These are phyloP conservation scores for Ascochyta koolunga DNA, from an alignment of 2,329 filamentous ascomycete species.

Conservation along the genomic window DNA sequence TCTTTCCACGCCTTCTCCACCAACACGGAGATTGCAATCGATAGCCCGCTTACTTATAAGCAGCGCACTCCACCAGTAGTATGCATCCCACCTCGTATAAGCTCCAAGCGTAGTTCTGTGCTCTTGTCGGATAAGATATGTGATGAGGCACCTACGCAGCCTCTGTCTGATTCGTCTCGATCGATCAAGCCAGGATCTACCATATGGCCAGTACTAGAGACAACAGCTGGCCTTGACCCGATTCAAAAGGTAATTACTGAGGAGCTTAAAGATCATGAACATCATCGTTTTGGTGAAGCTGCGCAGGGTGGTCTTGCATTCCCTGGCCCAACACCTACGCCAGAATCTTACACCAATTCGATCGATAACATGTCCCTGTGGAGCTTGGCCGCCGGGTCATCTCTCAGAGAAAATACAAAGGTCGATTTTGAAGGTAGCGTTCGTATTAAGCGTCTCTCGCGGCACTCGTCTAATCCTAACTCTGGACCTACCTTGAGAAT, in stretches of 20 bases:
- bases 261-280: not conserved
- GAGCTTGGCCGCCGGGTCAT: constrained; percentile 12
- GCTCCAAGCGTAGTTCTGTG: constrained; percentile 26
- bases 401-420: constrained; percentile 10
- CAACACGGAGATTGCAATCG: constrained; percentile 4
- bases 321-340: not conserved
- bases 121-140: not conserved
- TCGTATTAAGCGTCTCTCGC: constrained; percentile 30
- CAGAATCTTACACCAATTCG: constrained; percentile 1
- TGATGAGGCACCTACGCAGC: not conserved
- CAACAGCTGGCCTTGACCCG: not conserved
- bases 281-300: not conserved
- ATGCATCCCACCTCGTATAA: constrained; percentile 20
- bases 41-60: constrained; percentile 13
- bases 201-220: constrained; percentile 22
- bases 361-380: constrained; percentile 8
- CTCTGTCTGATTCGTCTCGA: not conserved
- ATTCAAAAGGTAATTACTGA: not conserved
- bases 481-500: constrained; percentile 32
- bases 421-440: constrained; percentile 7
- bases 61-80: not conserved
- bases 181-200: constrained; percentile 11
- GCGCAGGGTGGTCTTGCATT: too few species aligned
- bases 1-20: constrained; percentile 22
- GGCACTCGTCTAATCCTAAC: constrained; percentile 18